Percentiles rank a stretch among this genome's conserved stretches.
These are phyloP conservation scores for Fusarium foetens DNA, from an alignment of 2,329 filamentous ascomycete species.

Conservation along the genomic window DNA sequence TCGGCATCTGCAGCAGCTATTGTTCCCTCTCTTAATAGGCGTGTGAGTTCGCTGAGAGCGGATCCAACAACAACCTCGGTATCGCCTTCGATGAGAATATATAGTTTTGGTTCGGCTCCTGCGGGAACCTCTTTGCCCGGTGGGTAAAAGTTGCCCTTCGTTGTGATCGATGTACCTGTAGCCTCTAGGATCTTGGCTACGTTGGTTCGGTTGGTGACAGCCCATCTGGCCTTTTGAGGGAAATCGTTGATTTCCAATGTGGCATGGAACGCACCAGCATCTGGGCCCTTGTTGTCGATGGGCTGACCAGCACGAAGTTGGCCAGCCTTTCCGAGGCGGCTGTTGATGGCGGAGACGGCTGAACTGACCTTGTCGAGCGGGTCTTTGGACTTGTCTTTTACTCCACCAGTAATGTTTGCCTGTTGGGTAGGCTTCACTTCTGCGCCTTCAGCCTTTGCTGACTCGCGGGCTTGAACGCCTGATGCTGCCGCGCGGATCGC, in stretches of 20 bases:
- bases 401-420: conserved; percentile 68
- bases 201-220: conserved; percentile 97
- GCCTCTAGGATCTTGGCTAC: conserved; percentile 97
- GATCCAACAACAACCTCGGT: conserved; percentile 92
- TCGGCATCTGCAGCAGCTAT: conserved; percentile 90
- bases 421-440: conserved; percentile 50
- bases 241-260: conserved; percentile 99
- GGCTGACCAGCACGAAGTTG: conserved; percentile 91
- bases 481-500: conserved; percentile 72
- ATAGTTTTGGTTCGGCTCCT: conserved; percentile 88
- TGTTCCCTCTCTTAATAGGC: conserved; percentile 88
- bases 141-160: conserved; percentile 91
- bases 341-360: conserved; percentile 92
- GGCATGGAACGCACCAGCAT: conserved; percentile 95
- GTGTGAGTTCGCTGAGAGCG: conserved; percentile 89
- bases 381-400: conserved; percentile 67
- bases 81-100: conserved; percentile 97
- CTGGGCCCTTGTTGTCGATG: conserved; percentile 97
- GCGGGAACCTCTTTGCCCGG: conserved; percentile 81
- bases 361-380: conserved; percentile 87
- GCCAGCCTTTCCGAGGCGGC: conserved; percentile 87
- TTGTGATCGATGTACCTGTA: conserved; percentile 95
- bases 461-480: conserved; percentile 64
- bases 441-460: conserved; percentile 56
- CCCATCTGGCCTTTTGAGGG: conserved; percentile 97